Base-by-base conservation (phyloP, 176 grass and related monocot genomes). In the Saccharum spontaneum region DNA sequence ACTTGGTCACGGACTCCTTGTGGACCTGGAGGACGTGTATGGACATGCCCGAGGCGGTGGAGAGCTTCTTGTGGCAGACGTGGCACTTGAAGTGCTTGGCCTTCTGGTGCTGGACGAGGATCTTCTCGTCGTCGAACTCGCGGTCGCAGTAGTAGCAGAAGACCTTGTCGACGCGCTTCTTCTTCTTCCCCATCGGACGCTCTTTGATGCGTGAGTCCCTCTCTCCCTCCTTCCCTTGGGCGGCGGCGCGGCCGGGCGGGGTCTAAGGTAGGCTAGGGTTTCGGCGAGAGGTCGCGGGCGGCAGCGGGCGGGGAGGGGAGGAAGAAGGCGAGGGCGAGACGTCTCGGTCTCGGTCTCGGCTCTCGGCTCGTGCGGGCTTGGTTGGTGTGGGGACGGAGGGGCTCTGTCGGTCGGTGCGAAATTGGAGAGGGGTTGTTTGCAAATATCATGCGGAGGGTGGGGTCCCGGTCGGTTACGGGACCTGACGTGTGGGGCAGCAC, bases 71-170 rank as follows among this genome's bases (percentile, higher is more conserved):
- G 82, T 99, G 97, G 88, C 97, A 99, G 57, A 97, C 97, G 34
- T 96, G 97, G 88, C 97, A 99, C 97, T 99, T 99, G 92, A 99
- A 99, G 79, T 99, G 97, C 88, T 99, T 99, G n/a, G 97, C 97
- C 92, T 99, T 99, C 88, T 99, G 97, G 84, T 99, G 97, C 90
- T 99, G 97, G 39, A 99, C 94, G 24, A 99, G 92, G 88, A 99
- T 94, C 91, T 99, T 99, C 97, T 99, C 97, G 90, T 99, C 97
- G 86, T 99, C 97, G 84, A 99, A 99, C 85, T 99, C 97, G 66
- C 97, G 90, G 84, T 99, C 97, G 88, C 97, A 99, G 82, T 99
- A 99, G 92, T 97, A 99, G 88, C 97, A 99, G 83, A 93, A 97
- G 13, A 99, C 90, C 84, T 97, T 99, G 71, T 95, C 90, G 52